Base-by-base conservation (phyloP, 1,139 yeast species). In the Wickerhamomyces sp. region DNA sequence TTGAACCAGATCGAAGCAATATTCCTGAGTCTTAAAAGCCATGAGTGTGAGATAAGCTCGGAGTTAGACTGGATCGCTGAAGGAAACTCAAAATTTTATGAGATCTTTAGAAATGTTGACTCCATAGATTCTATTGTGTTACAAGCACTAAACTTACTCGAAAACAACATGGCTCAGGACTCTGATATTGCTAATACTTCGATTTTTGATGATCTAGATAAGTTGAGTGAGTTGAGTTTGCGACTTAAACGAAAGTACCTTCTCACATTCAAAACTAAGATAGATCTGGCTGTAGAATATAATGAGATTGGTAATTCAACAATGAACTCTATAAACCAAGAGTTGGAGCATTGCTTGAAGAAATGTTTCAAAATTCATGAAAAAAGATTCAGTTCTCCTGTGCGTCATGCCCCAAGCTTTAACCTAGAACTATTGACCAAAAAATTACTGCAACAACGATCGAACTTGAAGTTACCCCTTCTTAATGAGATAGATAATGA, bases 271-370 rank as follows among this genome's bases (percentile, higher is more conserved):
- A 73, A 76, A 50, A 60, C 62, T 31, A 67, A 66, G 37, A 63
- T 80, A 10, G 83, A 76, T 43, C 61, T 81, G 8, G 69, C 84
- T 1, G 63, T 71, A 12, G 81, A 78, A 45, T 81, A 72, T 60
- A 63, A 69, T 38, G 94, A 84, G 50, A 65, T 84, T 28, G 69
- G 67, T 38, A 68, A 68, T 34, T 64, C 64, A 28, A 76, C 81
- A 20, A 67, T 83, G 45, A 64, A 64, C 13, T 70, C 80, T 1
- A 67, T 82, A 24, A 68, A 68, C 27, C 55, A 56, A 16, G 86
- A 81, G 46, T 65, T 80, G 16, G 71, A 68, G 33, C 60, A 60
- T 14, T 76, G 82, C 50, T 58, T 68, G 29, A 64, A 66, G 39
- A 55, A 55, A 29, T 64, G 70, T 28, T 54, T 64, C 40, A 62